Conservation (phyloP, 805 yeast species). For the Pichia membranifaciens region DNA sequence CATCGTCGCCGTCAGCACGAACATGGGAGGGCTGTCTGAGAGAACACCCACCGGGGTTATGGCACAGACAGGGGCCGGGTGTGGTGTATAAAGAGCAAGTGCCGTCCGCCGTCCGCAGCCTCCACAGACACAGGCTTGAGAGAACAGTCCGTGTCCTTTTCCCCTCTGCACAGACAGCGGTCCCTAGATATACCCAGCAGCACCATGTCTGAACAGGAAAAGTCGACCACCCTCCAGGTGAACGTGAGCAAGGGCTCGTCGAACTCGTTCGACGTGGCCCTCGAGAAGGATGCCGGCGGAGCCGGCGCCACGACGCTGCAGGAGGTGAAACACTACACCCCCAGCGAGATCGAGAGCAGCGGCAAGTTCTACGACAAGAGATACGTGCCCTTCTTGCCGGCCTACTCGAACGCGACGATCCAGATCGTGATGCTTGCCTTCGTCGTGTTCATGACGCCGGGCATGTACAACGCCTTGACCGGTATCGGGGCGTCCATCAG, state of each 20-base stretch:
- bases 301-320: neutral
- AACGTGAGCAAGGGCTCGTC: neutral
- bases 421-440: conserved; percentile 43
- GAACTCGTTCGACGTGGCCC: neutral
- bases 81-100: too few relatives aligned
- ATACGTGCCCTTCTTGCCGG: conserved; percentile 25
- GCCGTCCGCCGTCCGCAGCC: too few relatives aligned
- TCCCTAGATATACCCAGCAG: too few relatives aligned
- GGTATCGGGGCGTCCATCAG: conserved; percentile 43
- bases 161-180: too few relatives aligned
- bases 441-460: conserved; percentile 44
- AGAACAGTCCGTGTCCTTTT: too few relatives aligned
- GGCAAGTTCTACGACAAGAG: conserved; percentile 7
- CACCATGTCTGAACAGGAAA: neutral
- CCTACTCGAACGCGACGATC: conserved; percentile 35
- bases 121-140: too few relatives aligned
- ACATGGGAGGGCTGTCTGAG: too few relatives aligned
- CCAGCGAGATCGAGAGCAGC: conserved; percentile 6
- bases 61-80: too few relatives aligned
- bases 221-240: neutral
- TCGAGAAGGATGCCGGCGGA: neutral
- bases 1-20: too few relatives aligned
- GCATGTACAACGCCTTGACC: conserved; percentile 45
- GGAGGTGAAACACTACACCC: conserved; percentile 4
- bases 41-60: too few relatives aligned